phyloP scores from a whole-genome alignment of 2,329 filamentous ascomycete species.

The Zymoseptoria ardabiliae region DNA sequence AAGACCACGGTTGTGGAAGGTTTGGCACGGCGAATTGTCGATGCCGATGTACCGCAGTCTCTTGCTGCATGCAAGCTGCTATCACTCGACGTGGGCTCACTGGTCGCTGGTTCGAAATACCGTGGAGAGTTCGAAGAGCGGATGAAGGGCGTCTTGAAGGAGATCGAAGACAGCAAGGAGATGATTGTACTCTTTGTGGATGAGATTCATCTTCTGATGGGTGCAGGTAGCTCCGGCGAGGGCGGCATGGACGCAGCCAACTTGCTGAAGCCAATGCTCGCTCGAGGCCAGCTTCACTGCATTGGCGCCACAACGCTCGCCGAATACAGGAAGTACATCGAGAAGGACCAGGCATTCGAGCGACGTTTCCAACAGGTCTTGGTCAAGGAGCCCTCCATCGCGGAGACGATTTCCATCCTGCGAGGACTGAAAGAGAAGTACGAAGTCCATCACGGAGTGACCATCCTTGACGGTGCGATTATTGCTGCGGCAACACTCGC shows the following conservation, averaged over 20 bases:
- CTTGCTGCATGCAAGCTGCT: constrained; percentile 88
- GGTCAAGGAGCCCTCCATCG: constrained; percentile 84
- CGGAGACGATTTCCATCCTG: constrained; percentile 94
- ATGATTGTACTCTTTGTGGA: constrained; percentile 98
- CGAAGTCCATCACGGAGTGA: constrained; percentile 96
- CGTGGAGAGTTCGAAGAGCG: constrained; percentile 97
- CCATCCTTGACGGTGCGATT: constrained; percentile 87
- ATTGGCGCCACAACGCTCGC: constrained; percentile 92
- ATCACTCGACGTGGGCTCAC: constrained; percentile 86
- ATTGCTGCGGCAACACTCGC: constrained; percentile 87
- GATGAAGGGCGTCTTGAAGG: constrained; percentile 98
- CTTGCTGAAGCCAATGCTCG: constrained; percentile 94
- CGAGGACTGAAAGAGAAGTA: constrained; percentile 97
- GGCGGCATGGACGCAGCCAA: constrained; percentile 99
- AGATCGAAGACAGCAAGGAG: constrained; percentile 89
- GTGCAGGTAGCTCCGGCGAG: constrained; percentile 86
- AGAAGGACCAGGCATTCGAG: constrained; percentile 97
- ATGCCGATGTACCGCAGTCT: constrained; percentile 92
- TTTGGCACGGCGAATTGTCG: constrained; percentile 89
- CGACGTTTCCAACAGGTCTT: constrained; percentile 97
- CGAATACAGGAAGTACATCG: constrained; percentile 98
- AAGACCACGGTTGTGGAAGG: constrained; percentile 98
- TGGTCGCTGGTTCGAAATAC: constrained; percentile 97
- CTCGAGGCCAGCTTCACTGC: constrained; percentile 91
- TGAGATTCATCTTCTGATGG: constrained; percentile 98